Evolutionary conservation across 257 asterid genomes (phyloP).

Genomic region (Forsythia suspensa): DNA sequence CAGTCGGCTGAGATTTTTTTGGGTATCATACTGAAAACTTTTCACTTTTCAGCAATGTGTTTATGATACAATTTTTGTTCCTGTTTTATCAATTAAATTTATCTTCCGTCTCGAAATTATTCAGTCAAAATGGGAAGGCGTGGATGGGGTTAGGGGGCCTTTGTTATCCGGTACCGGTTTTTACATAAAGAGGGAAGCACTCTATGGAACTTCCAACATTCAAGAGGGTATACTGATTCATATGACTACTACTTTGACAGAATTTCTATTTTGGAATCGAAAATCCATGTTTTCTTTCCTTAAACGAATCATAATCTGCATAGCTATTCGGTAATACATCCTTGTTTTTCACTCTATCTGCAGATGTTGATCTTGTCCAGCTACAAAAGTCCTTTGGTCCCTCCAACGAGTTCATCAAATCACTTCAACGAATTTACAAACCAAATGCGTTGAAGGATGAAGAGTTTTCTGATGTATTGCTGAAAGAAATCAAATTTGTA

Average conservation of each 20-base stretch:
- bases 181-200: constrained; percentile 51
- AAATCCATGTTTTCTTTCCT: too few species aligned
- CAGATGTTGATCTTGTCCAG: constrained; percentile 39
- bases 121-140: constrained; percentile 50
- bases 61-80: not conserved
- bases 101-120: not conserved
- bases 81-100: not conserved
- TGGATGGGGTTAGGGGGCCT: constrained; percentile 61
- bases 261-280: not conserved
- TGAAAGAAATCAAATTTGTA: constrained; percentile 33
- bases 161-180: constrained; percentile 51
- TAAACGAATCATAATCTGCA: not conserved
- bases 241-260: not conserved
- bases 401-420: constrained; percentile 52
- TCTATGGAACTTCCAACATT: constrained; percentile 33
- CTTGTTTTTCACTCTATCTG: not conserved
- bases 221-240: constrained; percentile 26
- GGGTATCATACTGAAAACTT: constrained; percentile 25
- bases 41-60: not conserved
- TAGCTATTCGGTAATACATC: not conserved
- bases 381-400: constrained; percentile 50
- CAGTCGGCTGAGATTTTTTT: constrained; percentile 27
- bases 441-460: constrained; percentile 18
- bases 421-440: constrained; percentile 24
- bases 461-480: constrained; percentile 22